Evolutionary conservation across 2,329 filamentous ascomycete species (phyloP).

Genomic region (Davidsoniella eucalypti): DNA sequence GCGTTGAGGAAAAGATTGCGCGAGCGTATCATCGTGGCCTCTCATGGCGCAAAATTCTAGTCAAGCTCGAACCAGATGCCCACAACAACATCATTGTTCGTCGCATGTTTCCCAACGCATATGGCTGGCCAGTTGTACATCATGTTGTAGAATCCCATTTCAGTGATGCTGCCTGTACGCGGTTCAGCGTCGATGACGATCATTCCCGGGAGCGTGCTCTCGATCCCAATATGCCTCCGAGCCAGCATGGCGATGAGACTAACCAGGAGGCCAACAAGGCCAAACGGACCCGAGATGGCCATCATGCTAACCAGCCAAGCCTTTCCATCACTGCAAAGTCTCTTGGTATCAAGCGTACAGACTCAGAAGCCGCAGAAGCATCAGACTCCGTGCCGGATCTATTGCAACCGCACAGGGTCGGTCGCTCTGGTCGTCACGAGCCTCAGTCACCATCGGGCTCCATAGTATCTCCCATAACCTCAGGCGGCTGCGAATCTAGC

Average conservation of each 20-base stretch:
- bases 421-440: constrained; percentile 1
- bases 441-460: constrained; percentile 1
- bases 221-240: constrained; percentile 36
- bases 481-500: neutral
- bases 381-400: constrained; percentile 16
- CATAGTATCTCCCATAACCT: constrained; percentile 1
- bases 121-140: constrained; percentile 93
- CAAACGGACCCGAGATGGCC: neutral
- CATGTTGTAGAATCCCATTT: constrained; percentile 94
- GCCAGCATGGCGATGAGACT: constrained; percentile 49
- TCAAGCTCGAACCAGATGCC: constrained; percentile 86
- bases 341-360: neutral
- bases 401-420: constrained; percentile 14
- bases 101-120: constrained; percentile 91
- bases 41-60: constrained; percentile 91
- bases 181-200: constrained; percentile 51
- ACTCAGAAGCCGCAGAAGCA: neutral
- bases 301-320: constrained; percentile 17
- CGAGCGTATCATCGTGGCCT: constrained; percentile 83
- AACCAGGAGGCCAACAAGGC: constrained; percentile 17
- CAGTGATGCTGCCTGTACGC: constrained; percentile 48
- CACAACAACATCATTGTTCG: constrained; percentile 98
- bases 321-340: neutral
- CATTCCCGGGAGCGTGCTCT: constrained; percentile 52
- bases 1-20: constrained; percentile 94